A percentile compares a stretch with the other conserved stretches of the same genome.
Conservation (phyloP, 768 basidiomycete species). For the Trametes meyenii region DNA sequence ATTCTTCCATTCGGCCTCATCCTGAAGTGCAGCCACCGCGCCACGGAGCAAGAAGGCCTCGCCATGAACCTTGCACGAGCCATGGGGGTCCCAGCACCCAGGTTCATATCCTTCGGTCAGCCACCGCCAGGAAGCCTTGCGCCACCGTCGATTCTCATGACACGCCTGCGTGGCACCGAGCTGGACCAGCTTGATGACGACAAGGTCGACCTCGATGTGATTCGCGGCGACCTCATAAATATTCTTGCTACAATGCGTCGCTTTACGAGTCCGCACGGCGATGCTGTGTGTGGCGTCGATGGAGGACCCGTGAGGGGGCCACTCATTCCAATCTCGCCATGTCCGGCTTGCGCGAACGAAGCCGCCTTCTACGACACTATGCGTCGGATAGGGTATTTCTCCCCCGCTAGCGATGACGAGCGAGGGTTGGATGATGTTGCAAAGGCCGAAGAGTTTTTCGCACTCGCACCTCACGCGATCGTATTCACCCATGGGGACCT, state of each 20-base stretch:
- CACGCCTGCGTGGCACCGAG: neutral
- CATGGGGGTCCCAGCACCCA: slow-evolving; percentile 8
- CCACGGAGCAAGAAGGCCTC: slow-evolving; percentile 7
- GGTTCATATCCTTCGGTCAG: slow-evolving; percentile 7
- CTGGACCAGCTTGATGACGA: slow-evolving; percentile 1
- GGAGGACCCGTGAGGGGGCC: neutral
- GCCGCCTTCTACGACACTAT: slow-evolving; percentile 1
- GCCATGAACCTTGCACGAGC: slow-evolving; percentile 14
- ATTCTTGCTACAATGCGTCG: slow-evolving; percentile 9
- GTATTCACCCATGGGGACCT: slow-evolving; percentile 26
- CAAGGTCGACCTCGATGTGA: slow-evolving; percentile 5
- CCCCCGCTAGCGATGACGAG: neutral
- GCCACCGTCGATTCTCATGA: slow-evolving; percentile 7
- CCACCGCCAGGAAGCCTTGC: neutral
- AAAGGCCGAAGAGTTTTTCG: neutral
- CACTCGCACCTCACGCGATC: slow-evolving; percentile 6
- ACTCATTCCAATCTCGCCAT: neutral
- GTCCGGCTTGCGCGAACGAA: neutral
- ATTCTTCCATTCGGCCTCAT: slow-evolving; percentile 8
- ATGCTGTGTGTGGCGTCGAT: slow-evolving; percentile 6
- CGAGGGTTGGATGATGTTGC: neutral
- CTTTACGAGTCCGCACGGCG: slow-evolving; percentile 6
- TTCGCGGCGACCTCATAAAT: neutral
- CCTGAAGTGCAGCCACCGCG: neutral
- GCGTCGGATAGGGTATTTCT: neutral